Base-by-base conservation (phyloP, 768 basidiomycete species). In the Phallus indusiatus region DNA sequence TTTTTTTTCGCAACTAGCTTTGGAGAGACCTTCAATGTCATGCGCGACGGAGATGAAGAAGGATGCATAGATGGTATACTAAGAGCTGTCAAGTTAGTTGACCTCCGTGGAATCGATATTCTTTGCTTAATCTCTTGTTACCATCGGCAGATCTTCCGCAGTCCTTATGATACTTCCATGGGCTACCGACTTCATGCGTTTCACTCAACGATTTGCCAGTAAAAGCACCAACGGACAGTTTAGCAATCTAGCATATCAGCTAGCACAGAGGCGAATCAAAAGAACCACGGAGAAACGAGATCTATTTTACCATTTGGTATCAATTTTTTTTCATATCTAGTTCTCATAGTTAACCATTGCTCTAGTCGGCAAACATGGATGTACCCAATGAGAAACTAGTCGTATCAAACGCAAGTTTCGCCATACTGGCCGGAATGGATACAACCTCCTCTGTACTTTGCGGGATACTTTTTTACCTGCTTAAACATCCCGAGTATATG, bases 291-390 rank as follows among this genome's bases (percentile, higher is more conserved):
- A 16, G 33, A 35, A 56, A 12, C 55, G 47, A 47, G 60, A 60
- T 35, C 35, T 77, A 66, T 78, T 76, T 66, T 74, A 79, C 63
- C 73, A 79, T 59, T 67, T 80, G 61, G 78, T 79, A 56, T n/a
- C 12, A 14, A 4, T 10, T 42, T n/a, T 14, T n/a, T 10, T 10
- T n/a, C 36, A 14, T n/a, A 34, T 61, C 50, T 8, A 5, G 34
- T 28, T 33, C 18, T 7, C 20, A 57, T 22, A 33, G n/a, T 51
- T 24, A 36, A 49, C 5, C 54, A 52, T 59, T 74, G 33, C 49
- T 55, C 16, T 42, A 35, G 53, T 46, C 24, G 17, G 47, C 33
- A 34, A 34, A 22, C 11, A 28, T 59, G 10, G 34, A 67, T 63
- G 76, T 73, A 20, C 72, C 76, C 48, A 75, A 76, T 64, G 76